phyloP scores from a whole-genome alignment of 306 rosid genomes.

The Corylus heterophylla region DNA sequence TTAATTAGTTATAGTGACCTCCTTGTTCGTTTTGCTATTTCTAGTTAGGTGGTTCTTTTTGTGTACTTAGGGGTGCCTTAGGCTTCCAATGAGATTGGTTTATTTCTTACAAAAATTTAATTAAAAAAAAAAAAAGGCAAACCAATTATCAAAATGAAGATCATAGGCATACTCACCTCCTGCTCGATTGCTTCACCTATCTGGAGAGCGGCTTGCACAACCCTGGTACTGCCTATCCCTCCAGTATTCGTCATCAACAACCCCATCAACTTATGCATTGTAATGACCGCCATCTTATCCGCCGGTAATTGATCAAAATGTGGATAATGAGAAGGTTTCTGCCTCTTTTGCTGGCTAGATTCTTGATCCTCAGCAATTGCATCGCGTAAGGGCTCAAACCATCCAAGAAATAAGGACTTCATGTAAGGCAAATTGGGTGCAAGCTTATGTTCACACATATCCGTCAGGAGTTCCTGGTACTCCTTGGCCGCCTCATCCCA shows the following conservation, averaged over 20 bases:
- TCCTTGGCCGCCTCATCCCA: slow-evolving; percentile 90
- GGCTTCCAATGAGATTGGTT: no score
- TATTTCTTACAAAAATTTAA: no score
- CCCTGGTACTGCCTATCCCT: slow-evolving; percentile 63
- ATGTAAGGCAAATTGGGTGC: slow-evolving; percentile 89
- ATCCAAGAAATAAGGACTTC: slow-evolving; percentile 87
- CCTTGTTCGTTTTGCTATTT: no score
- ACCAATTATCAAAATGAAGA: slow-evolving; percentile 7
- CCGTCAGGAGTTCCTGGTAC: slow-evolving; percentile 72
- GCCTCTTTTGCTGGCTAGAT: slow-evolving; percentile 14
- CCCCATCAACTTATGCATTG: slow-evolving; percentile 97
- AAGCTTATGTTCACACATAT: slow-evolving; percentile 89
- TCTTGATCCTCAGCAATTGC: slow-evolving; percentile 70
- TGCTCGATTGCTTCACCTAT: slow-evolving; percentile 93
- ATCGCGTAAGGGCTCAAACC: slow-evolving; percentile 83
- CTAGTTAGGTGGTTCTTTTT: no score
- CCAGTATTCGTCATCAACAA: slow-evolving; percentile 71
- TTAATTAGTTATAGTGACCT: no score
- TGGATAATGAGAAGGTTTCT: slow-evolving; percentile 46
- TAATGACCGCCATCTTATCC: slow-evolving; percentile 85
- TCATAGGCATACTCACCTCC: slow-evolving; percentile 53
- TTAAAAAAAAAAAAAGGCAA: background rate
- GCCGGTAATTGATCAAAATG: slow-evolving; percentile 61
- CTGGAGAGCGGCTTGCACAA: slow-evolving; percentile 73
- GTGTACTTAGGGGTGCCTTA: no score